Conservation (phyloP, 768 basidiomycete genomes). For the Rhizopogon rudus region DNA sequence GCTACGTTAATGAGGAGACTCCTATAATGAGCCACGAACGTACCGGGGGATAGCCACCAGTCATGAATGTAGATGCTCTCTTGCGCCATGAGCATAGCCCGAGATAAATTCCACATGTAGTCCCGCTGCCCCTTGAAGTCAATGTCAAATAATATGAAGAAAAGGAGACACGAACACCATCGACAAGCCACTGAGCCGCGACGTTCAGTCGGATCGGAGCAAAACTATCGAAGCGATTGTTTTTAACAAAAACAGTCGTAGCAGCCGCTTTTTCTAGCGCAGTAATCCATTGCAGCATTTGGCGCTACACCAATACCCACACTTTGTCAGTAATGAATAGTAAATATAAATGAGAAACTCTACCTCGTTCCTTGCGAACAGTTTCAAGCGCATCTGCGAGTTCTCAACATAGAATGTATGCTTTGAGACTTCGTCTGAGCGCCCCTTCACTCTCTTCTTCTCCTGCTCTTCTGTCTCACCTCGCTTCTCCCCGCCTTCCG, state of each 20-base stretch:
- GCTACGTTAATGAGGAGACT: background rate
- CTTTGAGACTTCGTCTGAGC: slow-evolving; percentile 65
- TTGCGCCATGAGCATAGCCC: slow-evolving; percentile 85
- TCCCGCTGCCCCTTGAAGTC: slow-evolving; percentile 56
- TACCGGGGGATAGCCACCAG: slow-evolving; percentile 95
- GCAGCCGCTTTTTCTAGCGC: slow-evolving; percentile 78
- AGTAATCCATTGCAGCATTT: slow-evolving; percentile 97
- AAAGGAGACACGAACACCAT: slow-evolving; percentile 55
- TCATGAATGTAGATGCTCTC: slow-evolving; percentile 93
- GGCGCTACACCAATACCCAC: slow-evolving; percentile 45
- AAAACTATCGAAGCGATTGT: slow-evolving; percentile 91
- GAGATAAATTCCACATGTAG: slow-evolving; percentile 96
- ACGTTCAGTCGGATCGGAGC: slow-evolving; percentile 91
- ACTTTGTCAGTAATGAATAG: slow-evolving; percentile 3
- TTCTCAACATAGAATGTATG: slow-evolving; percentile 95
- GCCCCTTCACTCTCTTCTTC: slow-evolving; percentile 43
- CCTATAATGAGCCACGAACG: slow-evolving; percentile 1
- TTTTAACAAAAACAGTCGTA: slow-evolving; percentile 70
- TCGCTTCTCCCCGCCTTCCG: slow-evolving; percentile 11
- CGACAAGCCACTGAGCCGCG: slow-evolving; percentile 96
- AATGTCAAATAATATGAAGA: background rate
- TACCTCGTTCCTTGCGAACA: slow-evolving; percentile 86
- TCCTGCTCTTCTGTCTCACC: slow-evolving; percentile 29
- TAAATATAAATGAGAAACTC: slow-evolving; percentile 6
- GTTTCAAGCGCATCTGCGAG: slow-evolving; percentile 82